Conservation (phyloP, 2,329 filamentous ascomycete genomes). For the Pyricularia sp. region DNA sequence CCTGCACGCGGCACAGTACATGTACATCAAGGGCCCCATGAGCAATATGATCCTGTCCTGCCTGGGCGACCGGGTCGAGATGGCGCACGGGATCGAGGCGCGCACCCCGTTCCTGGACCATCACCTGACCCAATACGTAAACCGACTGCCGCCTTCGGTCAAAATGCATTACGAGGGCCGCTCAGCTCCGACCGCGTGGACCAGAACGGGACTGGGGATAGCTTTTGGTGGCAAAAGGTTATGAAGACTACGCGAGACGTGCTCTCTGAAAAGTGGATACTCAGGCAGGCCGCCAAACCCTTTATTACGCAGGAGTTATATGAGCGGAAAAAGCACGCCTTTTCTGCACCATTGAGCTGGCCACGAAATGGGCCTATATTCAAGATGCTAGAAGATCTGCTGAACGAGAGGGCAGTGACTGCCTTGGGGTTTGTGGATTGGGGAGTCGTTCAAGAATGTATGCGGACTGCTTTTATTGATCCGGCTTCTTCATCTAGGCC, state of each 20-base stretch:
- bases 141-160: constrained; percentile 19
- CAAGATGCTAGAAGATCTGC: constrained; percentile 17
- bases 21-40: no score
- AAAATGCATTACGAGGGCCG: constrained; percentile 14
- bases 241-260: constrained; percentile 7
- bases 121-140: constrained; percentile 20
- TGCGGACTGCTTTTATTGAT: no score
- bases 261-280: constrained; percentile 38
- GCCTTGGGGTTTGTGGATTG: constrained; percentile 31
- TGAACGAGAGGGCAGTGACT: constrained; percentile 26
- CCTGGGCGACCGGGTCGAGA: no score
- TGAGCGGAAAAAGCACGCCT: constrained; percentile 36
- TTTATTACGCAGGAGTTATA: constrained; percentile 44
- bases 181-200: no score
- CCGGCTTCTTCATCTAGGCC: no score
- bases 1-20: no score
- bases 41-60: no score
- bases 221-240: not conserved
- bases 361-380: constrained; percentile 32
- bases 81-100: constrained; percentile 16
- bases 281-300: constrained; percentile 45
- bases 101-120: constrained; percentile 23
- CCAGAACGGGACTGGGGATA: not conserved
- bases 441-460: constrained; percentile 13
- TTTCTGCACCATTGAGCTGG: constrained; percentile 33